Evolutionary conservation across 1,284 basidiomycete genomes (phyloP), one percentile per base, ranked within the genome.

Genomic region (Pseudozyma sp.): DNA sequence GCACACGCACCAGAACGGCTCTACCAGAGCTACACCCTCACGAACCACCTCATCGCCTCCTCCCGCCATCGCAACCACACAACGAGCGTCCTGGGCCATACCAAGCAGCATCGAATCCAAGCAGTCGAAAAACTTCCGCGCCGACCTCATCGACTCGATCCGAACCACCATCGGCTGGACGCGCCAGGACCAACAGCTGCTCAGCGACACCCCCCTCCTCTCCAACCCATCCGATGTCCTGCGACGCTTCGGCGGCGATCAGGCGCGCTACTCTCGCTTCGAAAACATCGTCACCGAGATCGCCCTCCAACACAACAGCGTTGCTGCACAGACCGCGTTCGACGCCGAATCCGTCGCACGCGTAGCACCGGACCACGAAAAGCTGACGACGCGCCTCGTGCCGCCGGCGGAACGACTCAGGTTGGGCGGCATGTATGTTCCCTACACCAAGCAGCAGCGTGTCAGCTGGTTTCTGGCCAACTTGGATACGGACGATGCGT

Each of bases 381-480:
- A 60, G 52, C 42, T 72, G 5, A 30, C 53, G 1, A 40, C 65
- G 5, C 47, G 34, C n/a, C 19, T 73, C 17, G 47, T 63, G 1
- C 64, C 70, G n/a, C 57, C 70, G 4, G 30, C 56, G 2, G 65
- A 65, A 17, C 44, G 57, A 3, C 56, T 73, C 31, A 57, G 48
- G 13, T 44, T 73, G 1, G 70, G 70, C 30, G 65, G 60, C 33
- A 55, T 68, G 56, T 73, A 73, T 33, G 65, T 68, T 10, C 70
- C 70, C 35, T 73, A 65, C 52, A 73, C 70, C 45, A 68, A 68
- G 46, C 13, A 51, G 24, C 65, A 73, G 42, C 70, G 70, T 33
- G 33, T 73, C 16, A 44, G 46, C 29, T 73, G 70, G 70, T 73
- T 73, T 37, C 46, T 73, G 16, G 70, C 64, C 54, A 68, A 73